Evolutionary conservation across 768 basidiomycete genomes (phyloP), one percentile per base, ranked within the genome.

Genomic region (Piloderma croceum): DNA sequence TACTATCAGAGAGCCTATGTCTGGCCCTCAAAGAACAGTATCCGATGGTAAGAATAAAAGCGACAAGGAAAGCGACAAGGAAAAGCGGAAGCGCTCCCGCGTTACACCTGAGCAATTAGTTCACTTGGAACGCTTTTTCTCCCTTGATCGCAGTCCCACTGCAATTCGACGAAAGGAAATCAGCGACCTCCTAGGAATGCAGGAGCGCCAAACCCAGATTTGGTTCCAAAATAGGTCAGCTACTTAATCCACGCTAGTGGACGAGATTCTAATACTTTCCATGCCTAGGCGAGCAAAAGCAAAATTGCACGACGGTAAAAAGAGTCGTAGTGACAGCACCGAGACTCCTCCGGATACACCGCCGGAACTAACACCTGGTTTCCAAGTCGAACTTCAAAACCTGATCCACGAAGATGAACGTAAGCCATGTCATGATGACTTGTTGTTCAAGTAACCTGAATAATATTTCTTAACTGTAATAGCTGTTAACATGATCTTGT

Each of bases 221-320:
- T 90, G 88, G 88, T 90, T 89, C 52, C 87, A 90, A 58, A 90
- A 90, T 56, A 70, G 87, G 87, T 82, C 47, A 42, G 67, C 48
- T 17, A 29, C 9, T 15, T 9, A 29, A 29, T 29, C 27, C 15
- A 9, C 9, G 15, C 9, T 15, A 29, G 15, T 15, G 15, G 15
- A 29, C 15, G 27, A 9, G 27, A 15, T 29, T 9, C 15, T 9
- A 9, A 9, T 29, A 29, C 27, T 15, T 24, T 38, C 34, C 4
- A 24, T 34, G 23, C 34, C 11, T 35, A 89, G 88, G 43, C 82
- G 88, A 3, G 88, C 88, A 27, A 90, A 90, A 57, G 85, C 84
- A 3, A 90, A 87, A 53, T 62, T 83, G 9, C 76, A 74, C 42
- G 79, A 81, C 32, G 74, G 71, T 10, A 84, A 79, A 57, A 71